Percentiles rank a stretch among this genome's conserved stretches.
These are phyloP conservation scores for Maudiozyma turicensis DNA, from an alignment of 805 yeast genomes.

Conservation along the genomic window DNA sequence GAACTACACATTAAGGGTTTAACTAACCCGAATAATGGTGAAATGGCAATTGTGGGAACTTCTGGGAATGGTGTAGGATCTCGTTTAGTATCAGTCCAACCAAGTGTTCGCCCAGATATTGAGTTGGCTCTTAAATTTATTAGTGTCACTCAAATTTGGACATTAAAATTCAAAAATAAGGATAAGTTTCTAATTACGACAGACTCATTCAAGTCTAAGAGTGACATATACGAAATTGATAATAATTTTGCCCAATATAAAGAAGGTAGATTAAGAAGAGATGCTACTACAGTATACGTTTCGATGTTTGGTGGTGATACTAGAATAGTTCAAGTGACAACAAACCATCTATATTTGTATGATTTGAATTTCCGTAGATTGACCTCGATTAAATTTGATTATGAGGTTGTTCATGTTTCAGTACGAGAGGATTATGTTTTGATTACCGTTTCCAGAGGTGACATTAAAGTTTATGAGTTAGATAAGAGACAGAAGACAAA, in stretches of 20 bases:
- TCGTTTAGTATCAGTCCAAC: slow-evolving; percentile 51
- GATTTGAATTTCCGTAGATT: slow-evolving; percentile 49
- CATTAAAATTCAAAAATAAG: slow-evolving; percentile 36
- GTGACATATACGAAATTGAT: slow-evolving; percentile 58
- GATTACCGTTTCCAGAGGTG: slow-evolving; percentile 60
- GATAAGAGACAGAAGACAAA: slow-evolving; percentile 30
- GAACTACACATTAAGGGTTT: slow-evolving; percentile 50
- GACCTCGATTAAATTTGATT: slow-evolving; percentile 43
- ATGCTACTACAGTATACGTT: slow-evolving; percentile 55
- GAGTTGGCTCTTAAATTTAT: slow-evolving; percentile 62
- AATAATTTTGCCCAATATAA: slow-evolving; percentile 53
- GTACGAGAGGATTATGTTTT: slow-evolving; percentile 54
- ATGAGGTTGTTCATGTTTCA: slow-evolving; percentile 55
- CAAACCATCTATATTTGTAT: slow-evolving; percentile 52
- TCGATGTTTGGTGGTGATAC: slow-evolving; percentile 48
- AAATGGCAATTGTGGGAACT: slow-evolving; percentile 57
- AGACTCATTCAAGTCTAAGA: slow-evolving; percentile 50
- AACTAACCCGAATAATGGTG: slow-evolving; percentile 57
- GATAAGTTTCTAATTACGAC: slow-evolving; percentile 63
- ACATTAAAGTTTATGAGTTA: slow-evolving; percentile 47
- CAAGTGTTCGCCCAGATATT: slow-evolving; percentile 58
- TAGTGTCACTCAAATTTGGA: slow-evolving; percentile 70
- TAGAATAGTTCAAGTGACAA: slow-evolving; percentile 65
- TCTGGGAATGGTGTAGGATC: slow-evolving; percentile 54
- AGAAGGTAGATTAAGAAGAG: slow-evolving; percentile 52